Evolutionary conservation across 2,329 filamentous ascomycete species (phyloP).

Genomic region (Septoria petroselini): DNA sequence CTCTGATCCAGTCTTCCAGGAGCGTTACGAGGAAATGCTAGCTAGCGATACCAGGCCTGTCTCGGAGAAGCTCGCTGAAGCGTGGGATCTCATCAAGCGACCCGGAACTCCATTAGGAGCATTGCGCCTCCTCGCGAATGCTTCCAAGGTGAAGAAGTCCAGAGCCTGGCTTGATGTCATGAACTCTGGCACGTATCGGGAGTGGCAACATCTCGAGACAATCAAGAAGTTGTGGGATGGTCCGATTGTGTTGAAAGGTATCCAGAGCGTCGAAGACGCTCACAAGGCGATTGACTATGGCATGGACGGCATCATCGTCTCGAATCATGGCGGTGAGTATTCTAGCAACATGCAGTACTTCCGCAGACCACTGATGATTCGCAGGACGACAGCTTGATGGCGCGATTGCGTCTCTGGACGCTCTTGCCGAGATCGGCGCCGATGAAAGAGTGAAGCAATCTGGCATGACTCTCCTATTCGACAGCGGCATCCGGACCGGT

Average conservation of each 20-base stretch:
- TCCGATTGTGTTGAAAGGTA: constrained; percentile 62
- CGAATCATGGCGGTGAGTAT: constrained; percentile 49
- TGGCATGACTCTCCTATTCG: constrained; percentile 48
- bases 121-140: constrained; percentile 37
- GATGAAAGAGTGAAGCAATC: constrained; percentile 51
- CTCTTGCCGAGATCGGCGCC: constrained; percentile 61
- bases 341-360: too few relatives aligned
- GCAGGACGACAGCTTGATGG: constrained; percentile 50
- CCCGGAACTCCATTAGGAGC: constrained; percentile 38
- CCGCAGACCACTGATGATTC: too few relatives aligned
- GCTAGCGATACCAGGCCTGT: constrained; percentile 35
- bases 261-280: constrained; percentile 52
- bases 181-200: constrained; percentile 36
- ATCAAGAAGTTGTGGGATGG: constrained; percentile 63
- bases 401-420: constrained; percentile 50
- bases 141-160: constrained; percentile 38
- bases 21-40: constrained; percentile 46
- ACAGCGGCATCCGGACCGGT: constrained; percentile 52
- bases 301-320: constrained; percentile 53
- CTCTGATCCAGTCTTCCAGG: constrained; percentile 58
- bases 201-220: constrained; percentile 60
- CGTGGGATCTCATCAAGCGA: constrained; percentile 40
- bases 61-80: constrained; percentile 38
- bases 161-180: constrained; percentile 39
- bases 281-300: constrained; percentile 46